These are phyloP conservation scores for Phytophthora brassicae DNA, from an alignment of 352 stramenopile species.

Conservation along the genomic window DNA sequence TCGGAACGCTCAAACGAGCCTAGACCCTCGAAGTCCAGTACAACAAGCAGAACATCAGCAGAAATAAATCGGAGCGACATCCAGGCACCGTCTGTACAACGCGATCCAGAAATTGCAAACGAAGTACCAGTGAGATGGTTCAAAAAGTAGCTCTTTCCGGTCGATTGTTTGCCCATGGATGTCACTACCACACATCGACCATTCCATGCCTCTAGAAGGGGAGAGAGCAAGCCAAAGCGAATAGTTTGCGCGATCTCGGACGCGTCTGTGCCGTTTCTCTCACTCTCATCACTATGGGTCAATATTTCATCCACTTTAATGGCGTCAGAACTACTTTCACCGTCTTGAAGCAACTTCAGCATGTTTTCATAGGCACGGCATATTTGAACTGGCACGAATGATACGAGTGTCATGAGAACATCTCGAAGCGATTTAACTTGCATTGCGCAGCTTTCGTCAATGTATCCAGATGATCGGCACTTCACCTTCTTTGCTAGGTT, in stretches of 20 bases:
- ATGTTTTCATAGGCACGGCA: conserved; percentile 65
- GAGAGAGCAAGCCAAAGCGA: conserved; percentile 37
- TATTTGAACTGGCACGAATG: conserved; percentile 72
- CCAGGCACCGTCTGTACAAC: conserved; percentile 43
- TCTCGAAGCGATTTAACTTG: not conserved
- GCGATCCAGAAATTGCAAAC: conserved; percentile 52
- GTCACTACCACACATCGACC: conserved; percentile 30
- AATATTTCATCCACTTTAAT: not conserved
- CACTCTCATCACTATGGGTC: not conserved
- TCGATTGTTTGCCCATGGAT: conserved; percentile 64
- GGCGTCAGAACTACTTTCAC: conserved; percentile 14
- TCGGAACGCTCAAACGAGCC: conserved; percentile 72
- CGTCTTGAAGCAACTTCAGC: conserved; percentile 48
- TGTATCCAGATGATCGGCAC: conserved; percentile 10
- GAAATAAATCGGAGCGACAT: conserved; percentile 37
- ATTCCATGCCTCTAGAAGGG: conserved; percentile 34
- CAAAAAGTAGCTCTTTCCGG: conserved; percentile 75
- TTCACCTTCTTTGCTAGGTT: conserved; percentile 13
- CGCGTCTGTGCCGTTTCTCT: conserved; percentile 23
- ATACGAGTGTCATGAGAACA: conserved; percentile 32
- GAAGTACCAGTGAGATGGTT: conserved; percentile 70
- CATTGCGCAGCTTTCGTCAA: not conserved
- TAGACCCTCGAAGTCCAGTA: conserved; percentile 77
- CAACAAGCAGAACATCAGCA: conserved; percentile 47
- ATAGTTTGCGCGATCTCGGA: conserved; percentile 47